A percentile compares a stretch with the other conserved stretches of the same genome.
Conservation (phyloP, 2,329 filamentous ascomycete genomes). For the Fusarium cyanostomum region DNA sequence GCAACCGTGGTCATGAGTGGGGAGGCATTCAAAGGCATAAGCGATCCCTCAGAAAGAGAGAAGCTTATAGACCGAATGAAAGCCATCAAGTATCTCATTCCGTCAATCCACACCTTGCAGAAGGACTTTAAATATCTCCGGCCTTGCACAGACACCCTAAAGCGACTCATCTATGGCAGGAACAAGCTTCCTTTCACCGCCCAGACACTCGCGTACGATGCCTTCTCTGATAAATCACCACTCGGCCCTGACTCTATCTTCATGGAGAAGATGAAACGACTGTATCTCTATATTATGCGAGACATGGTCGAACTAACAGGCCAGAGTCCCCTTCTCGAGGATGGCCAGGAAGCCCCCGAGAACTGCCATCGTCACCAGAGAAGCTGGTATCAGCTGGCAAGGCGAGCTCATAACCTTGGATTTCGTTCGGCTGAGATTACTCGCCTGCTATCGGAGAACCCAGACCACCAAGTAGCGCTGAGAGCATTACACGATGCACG, state of each 20-base stretch:
- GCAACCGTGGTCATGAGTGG: background rate
- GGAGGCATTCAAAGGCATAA: background rate
- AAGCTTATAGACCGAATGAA: background rate
- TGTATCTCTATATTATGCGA: slow-evolving; percentile 10
- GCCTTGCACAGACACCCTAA: slow-evolving; percentile 5
- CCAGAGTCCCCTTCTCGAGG: slow-evolving; percentile 7
- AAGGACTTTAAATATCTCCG: slow-evolving; percentile 20
- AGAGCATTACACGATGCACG: background rate
- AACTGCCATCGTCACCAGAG: background rate
- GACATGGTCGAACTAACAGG: slow-evolving; percentile 10
- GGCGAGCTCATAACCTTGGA: background rate
- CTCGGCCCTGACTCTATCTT: background rate
- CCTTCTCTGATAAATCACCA: background rate
- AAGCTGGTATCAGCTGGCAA: background rate
- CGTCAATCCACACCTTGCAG: slow-evolving; percentile 5
- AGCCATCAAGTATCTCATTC: slow-evolving; percentile 3
- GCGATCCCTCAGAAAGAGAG: background rate
- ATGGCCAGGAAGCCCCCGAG: background rate
- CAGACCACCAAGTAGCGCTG: background rate
- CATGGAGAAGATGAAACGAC: background rate
- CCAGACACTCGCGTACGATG: background rate
- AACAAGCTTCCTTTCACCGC: background rate
- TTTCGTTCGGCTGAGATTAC: background rate
- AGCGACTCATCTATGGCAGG: background rate
- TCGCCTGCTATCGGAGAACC: background rate